Evolutionary conservation across 106 monocot species (phyloP), one percentile per base, ranked within the genome.

Genomic region (Agapanthus africanus): DNA sequence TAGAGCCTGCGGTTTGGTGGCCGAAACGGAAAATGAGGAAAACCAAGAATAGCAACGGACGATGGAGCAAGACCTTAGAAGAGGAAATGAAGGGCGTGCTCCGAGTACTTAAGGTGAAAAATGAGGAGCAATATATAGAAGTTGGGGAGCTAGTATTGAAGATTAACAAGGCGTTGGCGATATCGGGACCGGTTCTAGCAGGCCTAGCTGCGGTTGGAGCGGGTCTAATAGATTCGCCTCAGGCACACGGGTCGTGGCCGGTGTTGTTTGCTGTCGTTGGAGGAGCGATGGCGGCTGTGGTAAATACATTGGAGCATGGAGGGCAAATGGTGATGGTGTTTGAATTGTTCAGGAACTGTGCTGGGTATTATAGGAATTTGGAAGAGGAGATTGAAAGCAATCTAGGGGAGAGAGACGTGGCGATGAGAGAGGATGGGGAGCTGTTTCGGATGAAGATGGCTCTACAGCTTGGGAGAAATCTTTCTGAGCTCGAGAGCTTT

Each of bases 1-100:
- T 90, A 0, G 65, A 90, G 62, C 90, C 94, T 0, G 41, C 94
- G 2, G 67, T 67, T 2, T 94, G 94, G 90, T 90, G 90, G 94
- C 86, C 93, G 1, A 47, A 57, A 64, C 40, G 40, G 37, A 36
- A 18, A 28, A 62, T 21, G 2, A 28, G 14, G 6, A 28, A 2
- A 5, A n/a, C 31, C 7, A 35, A 27, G 28, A 26, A 28, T 4
- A 28, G 61, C 23, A 82, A 82, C 63, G 84, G 87, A 16, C n/a
- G n/a, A n/a, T 82, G 87, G 90, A 85, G 66, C 67, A 14, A 62
- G 41, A 78, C 59, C 42, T 47, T 87, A 13, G 84, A 86, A 47
- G 73, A 76, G 9, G 80, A 68, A 57, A 82, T 88, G 88, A 72
- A 1, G 37, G 86, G 83, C 13, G 56, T 84, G 37, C 70, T 78